Evolutionary conservation across 345 rosid genomes (phyloP), one percentile per base, ranked within the genome.

Genomic region (Adansonia digitata): DNA sequence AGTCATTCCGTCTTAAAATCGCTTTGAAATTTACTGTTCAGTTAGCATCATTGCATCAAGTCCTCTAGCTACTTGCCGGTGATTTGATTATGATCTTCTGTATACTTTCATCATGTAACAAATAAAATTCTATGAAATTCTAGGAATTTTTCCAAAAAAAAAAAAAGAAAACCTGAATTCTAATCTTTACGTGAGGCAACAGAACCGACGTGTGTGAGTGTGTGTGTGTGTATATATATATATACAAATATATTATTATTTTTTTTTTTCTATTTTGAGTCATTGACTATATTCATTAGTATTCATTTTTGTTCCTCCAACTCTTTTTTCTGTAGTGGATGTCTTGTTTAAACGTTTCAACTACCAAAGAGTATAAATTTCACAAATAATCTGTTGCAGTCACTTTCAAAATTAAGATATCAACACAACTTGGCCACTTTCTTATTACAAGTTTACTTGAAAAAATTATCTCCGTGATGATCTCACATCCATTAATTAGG

Each of bases 401-500:
- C 74, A 43, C 73, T 73, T 70, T 79, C 81, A 72, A 55, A 60
- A 62, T 69, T 46, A 55, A 63, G 80, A 24, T 73, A 69, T 63
- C 45, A 78, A 49, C 64, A 42, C 57, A 62, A 52, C 26, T 40
- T 46, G 77, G 55, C 66, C 71, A 48, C 66, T 69, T 20, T 64
- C 53, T 76, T 66, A 39, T 79, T 60, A 43, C 63, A 27, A 57
- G 10, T 52, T 73, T 78, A 78, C 76, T 63, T 52, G 18, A 55
- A 72, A 64, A 78, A 75, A 78, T 48, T 69, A 78, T 60, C 65
- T 31, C 48, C 55, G n/a, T n/a, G n/a, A n/a, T n/a, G n/a, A n/a
- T n/a, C 51, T 73, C 20, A 40, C 72, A 75, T 62, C 75, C 75
- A 8, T 72, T 51, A 69, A 82, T 73, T 64, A 78, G 45, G 80